Evolutionary conservation across 345 rosid species (phyloP).

Genomic region (Cardamine chenopodiifolia): DNA sequence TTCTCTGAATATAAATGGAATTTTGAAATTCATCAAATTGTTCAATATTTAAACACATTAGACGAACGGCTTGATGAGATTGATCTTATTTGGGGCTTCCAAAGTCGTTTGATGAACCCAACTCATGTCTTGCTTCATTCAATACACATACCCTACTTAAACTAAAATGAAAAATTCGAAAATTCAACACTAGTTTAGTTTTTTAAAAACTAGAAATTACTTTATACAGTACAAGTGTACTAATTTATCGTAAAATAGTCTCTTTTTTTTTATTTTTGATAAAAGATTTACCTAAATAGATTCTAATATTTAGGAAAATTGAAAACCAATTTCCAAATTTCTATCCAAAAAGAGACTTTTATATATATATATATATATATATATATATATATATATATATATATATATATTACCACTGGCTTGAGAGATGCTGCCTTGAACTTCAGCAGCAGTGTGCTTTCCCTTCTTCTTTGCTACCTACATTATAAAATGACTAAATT

Average conservation of each 20-base stretch:
- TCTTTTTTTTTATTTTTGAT: too few relatives aligned
- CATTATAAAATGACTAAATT: slow-evolving; percentile 14
- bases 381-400: too few relatives aligned
- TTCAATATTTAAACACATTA: neutral
- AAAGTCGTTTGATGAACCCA: neutral
- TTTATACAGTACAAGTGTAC: neutral
- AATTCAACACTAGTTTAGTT: neutral
- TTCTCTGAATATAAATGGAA: neutral
- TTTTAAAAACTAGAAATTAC: neutral
- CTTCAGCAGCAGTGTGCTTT: slow-evolving; percentile 26
- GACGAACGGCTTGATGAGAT: neutral
- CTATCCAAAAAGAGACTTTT: neutral
- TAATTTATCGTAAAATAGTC: neutral
- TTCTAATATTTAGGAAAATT: neutral
- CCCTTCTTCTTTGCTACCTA: slow-evolving; percentile 33
- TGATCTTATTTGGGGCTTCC: neutral
- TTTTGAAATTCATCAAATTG: neutral
- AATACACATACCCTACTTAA: neutral
- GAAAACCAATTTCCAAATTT: neutral
- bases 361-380: too few relatives aligned
- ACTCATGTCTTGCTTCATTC: neutral
- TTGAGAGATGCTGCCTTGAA: slow-evolving; percentile 32
- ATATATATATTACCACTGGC: neutral
- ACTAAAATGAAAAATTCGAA: neutral
- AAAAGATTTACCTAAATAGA: neutral